Base-by-base conservation (phyloP, 2,329 filamentous ascomycete species). In the Aspergillus fumigatiaffinis region DNA sequence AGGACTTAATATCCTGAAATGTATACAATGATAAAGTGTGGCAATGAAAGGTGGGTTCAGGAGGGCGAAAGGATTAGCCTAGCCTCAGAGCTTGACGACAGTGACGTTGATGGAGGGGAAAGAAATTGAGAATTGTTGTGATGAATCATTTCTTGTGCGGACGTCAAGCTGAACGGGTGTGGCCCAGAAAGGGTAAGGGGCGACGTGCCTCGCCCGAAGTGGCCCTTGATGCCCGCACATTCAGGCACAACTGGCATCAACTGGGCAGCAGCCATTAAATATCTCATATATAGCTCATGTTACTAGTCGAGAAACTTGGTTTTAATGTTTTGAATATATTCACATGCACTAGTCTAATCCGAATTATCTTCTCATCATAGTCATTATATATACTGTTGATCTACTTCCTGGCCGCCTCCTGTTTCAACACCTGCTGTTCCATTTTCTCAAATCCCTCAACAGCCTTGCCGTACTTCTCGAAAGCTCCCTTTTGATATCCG, bases 381-480 rank as follows among this genome's bases (percentile, higher is more conserved):
- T 38, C 44, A 26, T 47, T 14, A 38, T 28, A 23, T 41, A n/a
- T 21, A 38, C n/a, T 26, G 21, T 20, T 20, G 8, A 25, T 44
- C 44, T 58, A 52, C 29, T 55, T 55, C 44, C 56, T 51, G 4
- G 50, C 51, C 12, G 58, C 61, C 50, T 67, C 71, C 57, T 73
- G 62, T 68, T 74, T 69, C 70, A 94, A 72, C 42, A 93, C 84
- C 68, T 75, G 76, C 63, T 78, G 71, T 79, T 96, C 92, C 82
- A 93, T 88, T 74, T 81, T 78, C 66, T 87, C 86, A 76, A 96
- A 95, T 0, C 88, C 89, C 52, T 84, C 82, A 46, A 97, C 73
- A 10, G 92, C 89, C 49, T 82, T 79, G 0, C 90, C 91, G 74
- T 97, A 97, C 71, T 77, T 77, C 72, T 90, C 85, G 77, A 91